A percentile compares a stretch with the other conserved stretches of the same genome.
phyloP scores from a whole-genome alignment of 495 filamentous ascomycete genomes.

The Aspergillus hancockii region DNA sequence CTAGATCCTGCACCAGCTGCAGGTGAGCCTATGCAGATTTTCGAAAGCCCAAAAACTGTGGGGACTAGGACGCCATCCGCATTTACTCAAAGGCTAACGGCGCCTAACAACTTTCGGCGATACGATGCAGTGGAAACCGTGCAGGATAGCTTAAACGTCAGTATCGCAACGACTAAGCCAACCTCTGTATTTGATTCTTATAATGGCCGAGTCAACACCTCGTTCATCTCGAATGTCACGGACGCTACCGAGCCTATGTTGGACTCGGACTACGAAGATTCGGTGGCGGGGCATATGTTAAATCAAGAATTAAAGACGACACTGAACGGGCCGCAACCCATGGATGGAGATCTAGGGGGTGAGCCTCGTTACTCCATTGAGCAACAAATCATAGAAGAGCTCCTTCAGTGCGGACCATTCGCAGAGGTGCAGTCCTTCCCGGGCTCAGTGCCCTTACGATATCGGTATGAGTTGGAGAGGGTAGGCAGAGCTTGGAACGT shows the following conservation, averaged over 20 bases:
- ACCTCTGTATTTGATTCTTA: constrained; percentile 19
- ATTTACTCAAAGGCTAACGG: constrained; percentile 26
- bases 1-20: constrained; percentile 5
- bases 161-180: constrained; percentile 27
- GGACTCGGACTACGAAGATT: constrained; percentile 35
- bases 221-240: constrained; percentile 34
- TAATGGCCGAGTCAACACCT: constrained; percentile 18
- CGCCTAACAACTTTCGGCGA: constrained; percentile 19
- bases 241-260: constrained; percentile 30
- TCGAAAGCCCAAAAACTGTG: constrained; percentile 7
- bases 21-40: constrained; percentile 9
- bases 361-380: constrained; percentile 16
- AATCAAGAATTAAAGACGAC: constrained; percentile 25
- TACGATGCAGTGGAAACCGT: constrained; percentile 16
- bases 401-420: constrained; percentile 38
- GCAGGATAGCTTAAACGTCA: constrained; percentile 18
- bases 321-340: constrained; percentile 13
- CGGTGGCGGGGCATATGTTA: constrained; percentile 29
- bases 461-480: constrained; percentile 47
- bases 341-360: not conserved
- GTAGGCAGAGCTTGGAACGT: constrained; percentile 40
- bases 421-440: constrained; percentile 28
- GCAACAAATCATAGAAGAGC: constrained; percentile 29
- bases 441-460: constrained; percentile 36
- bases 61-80: constrained; percentile 12